phyloP scores from a whole-genome alignment of 2,329 filamentous ascomycete species.

The Aspergillus sp. region DNA sequence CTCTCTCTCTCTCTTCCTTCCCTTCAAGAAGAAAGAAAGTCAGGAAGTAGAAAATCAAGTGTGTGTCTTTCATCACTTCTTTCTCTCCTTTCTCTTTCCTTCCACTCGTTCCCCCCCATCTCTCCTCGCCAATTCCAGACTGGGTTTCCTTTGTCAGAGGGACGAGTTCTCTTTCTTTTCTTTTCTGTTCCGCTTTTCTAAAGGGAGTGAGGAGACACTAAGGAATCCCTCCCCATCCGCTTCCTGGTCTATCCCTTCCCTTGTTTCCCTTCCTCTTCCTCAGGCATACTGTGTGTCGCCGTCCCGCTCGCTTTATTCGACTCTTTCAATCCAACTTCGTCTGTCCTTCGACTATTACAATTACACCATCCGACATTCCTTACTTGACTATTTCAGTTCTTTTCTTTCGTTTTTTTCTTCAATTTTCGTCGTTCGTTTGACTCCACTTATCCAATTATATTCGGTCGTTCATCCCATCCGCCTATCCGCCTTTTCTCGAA shows the following conservation, averaged over 20 bases:
- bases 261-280: constrained; percentile 10
- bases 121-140: constrained; percentile 2
- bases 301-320: constrained; percentile 29
- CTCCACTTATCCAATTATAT: constrained; percentile 8
- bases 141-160: neutral
- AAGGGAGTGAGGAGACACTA: neutral
- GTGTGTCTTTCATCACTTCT: neutral
- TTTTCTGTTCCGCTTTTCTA: constrained; percentile 2
- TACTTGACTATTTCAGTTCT: constrained; percentile 6
- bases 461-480: constrained; percentile 11
- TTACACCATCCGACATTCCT: constrained; percentile 15
- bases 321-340: constrained; percentile 13
- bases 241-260: constrained; percentile 5
- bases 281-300: constrained; percentile 36
- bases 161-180: constrained; percentile 5
- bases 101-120: constrained; percentile 8
- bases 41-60: neutral
- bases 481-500: constrained; percentile 3
- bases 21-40: neutral
- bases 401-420: constrained; percentile 5
- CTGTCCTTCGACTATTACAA: constrained; percentile 17
- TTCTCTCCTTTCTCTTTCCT: constrained; percentile 5
- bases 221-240: constrained; percentile 2
- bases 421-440: constrained; percentile 8
- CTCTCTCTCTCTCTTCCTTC: neutral